Percentiles rank a stretch among this genome's conserved stretches.
Conservation (phyloP, 164 flowering plant genomes). For the Echeveria elegans region DNA sequence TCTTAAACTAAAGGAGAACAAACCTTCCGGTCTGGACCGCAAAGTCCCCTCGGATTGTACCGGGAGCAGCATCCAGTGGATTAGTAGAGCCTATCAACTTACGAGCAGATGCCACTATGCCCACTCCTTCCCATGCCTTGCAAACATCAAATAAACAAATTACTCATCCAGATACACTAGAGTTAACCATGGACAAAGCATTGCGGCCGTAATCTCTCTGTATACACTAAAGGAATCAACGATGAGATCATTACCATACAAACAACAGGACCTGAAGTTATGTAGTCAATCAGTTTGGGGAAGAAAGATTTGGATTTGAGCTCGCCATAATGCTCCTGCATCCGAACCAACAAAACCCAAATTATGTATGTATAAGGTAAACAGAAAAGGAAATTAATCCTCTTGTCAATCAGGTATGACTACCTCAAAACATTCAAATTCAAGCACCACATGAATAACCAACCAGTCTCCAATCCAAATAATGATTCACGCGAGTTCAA, state of each 20-base stretch:
- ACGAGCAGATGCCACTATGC: slow-evolving; percentile 93
- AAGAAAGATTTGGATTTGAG: slow-evolving; percentile 72
- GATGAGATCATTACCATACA: slow-evolving; percentile 65
- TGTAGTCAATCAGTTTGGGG: slow-evolving; percentile 76
- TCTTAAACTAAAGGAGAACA: neutral
- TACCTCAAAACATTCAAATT: neutral
- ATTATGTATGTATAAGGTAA: neutral
- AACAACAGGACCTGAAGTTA: slow-evolving; percentile 95
- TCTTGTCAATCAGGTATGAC: neutral
- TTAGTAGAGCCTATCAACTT: slow-evolving; percentile 87
- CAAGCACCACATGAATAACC: neutral
- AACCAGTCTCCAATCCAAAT: too few species aligned
- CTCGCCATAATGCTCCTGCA: slow-evolving; percentile 94
- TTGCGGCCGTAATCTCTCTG: too few species aligned
- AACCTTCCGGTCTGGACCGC: slow-evolving; percentile 99
- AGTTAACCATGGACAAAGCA: neutral
- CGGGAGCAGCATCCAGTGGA: slow-evolving; percentile 96
- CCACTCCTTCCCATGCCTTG: slow-evolving; percentile 97
- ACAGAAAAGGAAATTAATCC: neutral
- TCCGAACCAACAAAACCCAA: slow-evolving; percentile 8
- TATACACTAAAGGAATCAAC: too few species aligned
- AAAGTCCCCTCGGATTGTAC: slow-evolving; percentile 95
- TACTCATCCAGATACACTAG: neutral
- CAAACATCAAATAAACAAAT: slow-evolving; percentile 8
- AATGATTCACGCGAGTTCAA: neutral